phyloP scores from a whole-genome alignment of 495 filamentous ascomycete genomes.

The Pyrenula massariospora region DNA sequence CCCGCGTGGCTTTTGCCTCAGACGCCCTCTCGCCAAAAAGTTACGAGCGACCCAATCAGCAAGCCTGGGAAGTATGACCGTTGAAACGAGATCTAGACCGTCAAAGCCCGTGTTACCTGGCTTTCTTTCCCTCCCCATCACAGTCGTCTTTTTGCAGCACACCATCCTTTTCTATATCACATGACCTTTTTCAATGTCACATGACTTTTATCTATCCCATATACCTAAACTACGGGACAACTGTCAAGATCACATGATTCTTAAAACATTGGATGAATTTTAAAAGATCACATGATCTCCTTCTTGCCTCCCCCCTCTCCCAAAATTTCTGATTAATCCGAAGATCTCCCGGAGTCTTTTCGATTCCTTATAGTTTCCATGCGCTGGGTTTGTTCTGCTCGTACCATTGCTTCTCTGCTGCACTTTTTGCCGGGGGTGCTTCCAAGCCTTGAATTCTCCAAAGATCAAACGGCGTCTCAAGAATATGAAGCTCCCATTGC shows the following conservation, averaged over 20 bases:
- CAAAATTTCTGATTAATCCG: no score
- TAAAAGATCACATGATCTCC: background rate
- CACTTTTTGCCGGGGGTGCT: conserved; percentile 3
- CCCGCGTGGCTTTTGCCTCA: no score
- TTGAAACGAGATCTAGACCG: background rate
- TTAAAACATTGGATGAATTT: no score
- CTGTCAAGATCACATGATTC: no score
- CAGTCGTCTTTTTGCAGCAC: no score
- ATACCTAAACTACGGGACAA: no score
- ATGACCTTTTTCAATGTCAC: no score
- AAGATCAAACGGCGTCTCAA: conserved; percentile 6
- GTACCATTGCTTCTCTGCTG: conserved; percentile 5
- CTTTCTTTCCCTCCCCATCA: no score
- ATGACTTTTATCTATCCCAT: no score
- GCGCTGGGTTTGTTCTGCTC: conserved; percentile 1
- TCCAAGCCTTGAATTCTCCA: conserved; percentile 13
- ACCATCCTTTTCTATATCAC: no score
- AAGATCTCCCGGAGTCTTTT: no score
- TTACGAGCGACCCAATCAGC: background rate
- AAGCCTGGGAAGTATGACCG: background rate
- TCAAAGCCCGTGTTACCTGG: background rate
- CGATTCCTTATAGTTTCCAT: background rate
- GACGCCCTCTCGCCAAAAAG: no score
- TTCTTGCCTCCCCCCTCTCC: background rate
- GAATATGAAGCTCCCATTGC: conserved; percentile 10